Conservation (phyloP, 2,329 filamentous ascomycete species). For the Fusarium penzigii region DNA sequence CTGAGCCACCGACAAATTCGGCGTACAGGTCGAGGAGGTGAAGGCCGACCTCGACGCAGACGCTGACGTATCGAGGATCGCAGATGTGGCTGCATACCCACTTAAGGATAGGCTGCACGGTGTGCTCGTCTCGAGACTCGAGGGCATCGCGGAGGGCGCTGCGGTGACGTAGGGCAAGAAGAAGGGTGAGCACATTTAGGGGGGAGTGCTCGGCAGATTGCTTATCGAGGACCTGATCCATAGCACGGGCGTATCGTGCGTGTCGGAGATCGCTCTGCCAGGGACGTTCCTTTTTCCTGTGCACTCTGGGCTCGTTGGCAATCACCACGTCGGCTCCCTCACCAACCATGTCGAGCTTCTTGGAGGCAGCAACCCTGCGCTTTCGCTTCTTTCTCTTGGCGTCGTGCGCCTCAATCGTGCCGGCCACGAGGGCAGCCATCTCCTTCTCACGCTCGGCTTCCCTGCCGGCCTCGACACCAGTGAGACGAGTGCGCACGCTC, state of each 20-base stretch:
- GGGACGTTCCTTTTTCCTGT: constrained; percentile 60
- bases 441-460: constrained; percentile 78
- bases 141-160: constrained; percentile 81
- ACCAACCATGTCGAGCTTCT: constrained; percentile 75
- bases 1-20: constrained; percentile 72
- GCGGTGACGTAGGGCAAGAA: constrained; percentile 84
- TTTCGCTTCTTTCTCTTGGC: constrained; percentile 70
- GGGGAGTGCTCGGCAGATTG: constrained; percentile 54
- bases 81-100: constrained; percentile 82
- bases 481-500: constrained; percentile 84
- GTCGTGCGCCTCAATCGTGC: constrained; percentile 77
- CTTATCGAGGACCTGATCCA: constrained; percentile 74
- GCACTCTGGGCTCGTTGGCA: constrained; percentile 61
- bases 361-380: constrained; percentile 46
- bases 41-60: constrained; percentile 82
- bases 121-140: constrained; percentile 75
- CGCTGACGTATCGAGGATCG: constrained; percentile 76
- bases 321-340: constrained; percentile 89
- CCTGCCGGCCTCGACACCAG: constrained; percentile 75
- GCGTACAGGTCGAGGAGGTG: constrained; percentile 86
- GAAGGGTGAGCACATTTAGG: constrained; percentile 69
- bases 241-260: constrained; percentile 72
- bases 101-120: constrained; percentile 77
- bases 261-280: constrained; percentile 86
- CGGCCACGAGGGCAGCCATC: constrained; percentile 79